These are phyloP conservation scores for Nicotiana obtusifolia DNA, from an alignment of 257 asterid species.

Conservation along the genomic window DNA sequence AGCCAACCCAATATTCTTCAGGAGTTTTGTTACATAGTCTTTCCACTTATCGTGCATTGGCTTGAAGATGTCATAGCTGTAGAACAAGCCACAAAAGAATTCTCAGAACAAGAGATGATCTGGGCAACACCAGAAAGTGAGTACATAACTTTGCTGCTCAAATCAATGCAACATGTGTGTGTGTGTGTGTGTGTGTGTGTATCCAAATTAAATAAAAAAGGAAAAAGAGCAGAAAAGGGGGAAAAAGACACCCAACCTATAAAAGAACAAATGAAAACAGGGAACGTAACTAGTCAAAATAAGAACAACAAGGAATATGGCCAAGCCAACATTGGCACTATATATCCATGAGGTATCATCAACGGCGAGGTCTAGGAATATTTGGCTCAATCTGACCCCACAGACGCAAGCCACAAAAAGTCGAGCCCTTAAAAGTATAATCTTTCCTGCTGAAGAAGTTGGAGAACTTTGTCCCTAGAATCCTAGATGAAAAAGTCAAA, in stretches of 20 bases:
- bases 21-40: conserved; percentile 47
- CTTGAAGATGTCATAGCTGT: conserved; percentile 62
- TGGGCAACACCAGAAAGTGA: conserved; percentile 8
- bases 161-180: not conserved
- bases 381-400: not conserved
- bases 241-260: not conserved
- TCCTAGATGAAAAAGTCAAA: not conserved
- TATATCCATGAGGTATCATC: not conserved
- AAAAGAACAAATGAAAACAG: not conserved
- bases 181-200: too few species aligned
- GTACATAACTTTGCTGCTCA: conserved; percentile 4
- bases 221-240: not conserved
- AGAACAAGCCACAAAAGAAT: conserved; percentile 12
- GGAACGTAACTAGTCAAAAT: not conserved
- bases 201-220: not conserved
- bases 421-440: not conserved
- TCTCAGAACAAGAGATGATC: not conserved
- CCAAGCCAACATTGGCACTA: not conserved
- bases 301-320: not conserved
- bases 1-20: conserved; percentile 64
- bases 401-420: not conserved
- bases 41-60: conserved; percentile 93
- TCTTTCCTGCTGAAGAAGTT: not conserved
- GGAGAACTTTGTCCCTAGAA: not conserved
- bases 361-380: not conserved